Evolutionary conservation across 352 stramenopile species (phyloP).

Genomic region (Hyaloperonospora arabidopsidis): DNA sequence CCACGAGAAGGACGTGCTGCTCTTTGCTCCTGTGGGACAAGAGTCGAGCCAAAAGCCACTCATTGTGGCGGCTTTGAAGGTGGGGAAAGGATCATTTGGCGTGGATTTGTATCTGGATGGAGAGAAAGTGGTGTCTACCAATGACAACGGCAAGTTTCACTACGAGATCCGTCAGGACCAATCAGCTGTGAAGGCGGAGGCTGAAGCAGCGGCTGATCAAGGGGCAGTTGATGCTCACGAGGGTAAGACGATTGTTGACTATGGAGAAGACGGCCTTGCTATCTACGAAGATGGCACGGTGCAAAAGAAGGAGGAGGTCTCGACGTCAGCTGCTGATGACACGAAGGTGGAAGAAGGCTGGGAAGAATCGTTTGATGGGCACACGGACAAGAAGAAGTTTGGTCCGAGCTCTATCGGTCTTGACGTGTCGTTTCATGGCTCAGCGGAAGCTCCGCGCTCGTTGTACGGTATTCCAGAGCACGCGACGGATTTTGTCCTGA

Average conservation of each 20-base stretch:
- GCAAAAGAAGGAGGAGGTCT: constrained; percentile 49
- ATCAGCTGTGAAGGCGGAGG: constrained; percentile 15
- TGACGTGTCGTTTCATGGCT: constrained; percentile 90
- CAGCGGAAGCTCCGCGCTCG: constrained; percentile 42
- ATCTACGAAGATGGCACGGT: constrained; percentile 94
- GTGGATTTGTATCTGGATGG: constrained; percentile 62
- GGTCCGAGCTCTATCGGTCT: constrained; percentile 91
- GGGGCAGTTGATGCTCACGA: constrained; percentile 61
- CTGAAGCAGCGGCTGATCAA: constrained; percentile 22
- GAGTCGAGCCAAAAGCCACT: neutral
- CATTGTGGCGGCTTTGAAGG: constrained; percentile 46
- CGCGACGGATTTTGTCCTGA: constrained; percentile 89
- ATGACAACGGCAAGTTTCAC: constrained; percentile 60
- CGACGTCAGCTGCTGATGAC: constrained; percentile 18
- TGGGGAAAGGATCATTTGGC: constrained; percentile 36
- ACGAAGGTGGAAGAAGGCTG: constrained; percentile 86
- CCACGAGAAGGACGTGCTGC: constrained; percentile 19
- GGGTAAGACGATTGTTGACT: constrained; percentile 92
- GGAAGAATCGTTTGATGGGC: constrained; percentile 92
- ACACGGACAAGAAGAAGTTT: constrained; percentile 83
- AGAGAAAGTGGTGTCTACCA: constrained; percentile 57
- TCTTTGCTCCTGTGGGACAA: constrained; percentile 30
- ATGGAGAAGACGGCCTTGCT: constrained; percentile 95
- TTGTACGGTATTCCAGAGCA: constrained; percentile 98
- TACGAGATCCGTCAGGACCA: constrained; percentile 78